Evolutionary conservation across 768 basidiomycete species (phyloP).

Genomic region (Gymnopilus junonius): DNA sequence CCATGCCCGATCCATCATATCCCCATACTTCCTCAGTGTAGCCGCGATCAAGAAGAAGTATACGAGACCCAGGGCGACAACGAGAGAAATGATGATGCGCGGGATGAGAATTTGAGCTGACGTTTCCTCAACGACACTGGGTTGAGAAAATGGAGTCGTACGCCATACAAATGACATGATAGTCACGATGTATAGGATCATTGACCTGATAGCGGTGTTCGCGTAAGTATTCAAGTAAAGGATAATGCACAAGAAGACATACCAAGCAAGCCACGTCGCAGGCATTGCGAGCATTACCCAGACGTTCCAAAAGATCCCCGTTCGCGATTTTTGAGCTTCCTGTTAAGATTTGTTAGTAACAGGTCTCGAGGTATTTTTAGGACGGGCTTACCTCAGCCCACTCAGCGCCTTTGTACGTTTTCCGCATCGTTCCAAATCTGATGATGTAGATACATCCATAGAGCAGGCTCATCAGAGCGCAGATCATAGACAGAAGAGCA

Average conservation of each 20-base stretch:
- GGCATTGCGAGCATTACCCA: conserved; percentile 73
- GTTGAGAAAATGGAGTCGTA: conserved; percentile 36
- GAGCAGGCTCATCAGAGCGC: conserved; percentile 62
- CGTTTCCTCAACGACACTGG: conserved; percentile 27
- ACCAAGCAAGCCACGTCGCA: conserved; percentile 68
- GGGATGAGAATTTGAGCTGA: conserved; percentile 33
- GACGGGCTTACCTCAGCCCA: conserved; percentile 57
- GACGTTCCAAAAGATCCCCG: conserved; percentile 57
- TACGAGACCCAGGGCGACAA: conserved; percentile 54
- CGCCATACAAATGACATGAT: conserved; percentile 69
- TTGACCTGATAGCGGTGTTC: conserved; percentile 44
- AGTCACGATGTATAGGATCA: conserved; percentile 57
- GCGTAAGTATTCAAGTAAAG: not conserved
- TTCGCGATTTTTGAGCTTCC: conserved; percentile 51
- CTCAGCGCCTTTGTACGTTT: conserved; percentile 62
- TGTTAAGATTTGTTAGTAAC: conserved; percentile 22
- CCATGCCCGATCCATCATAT: conserved; percentile 39
- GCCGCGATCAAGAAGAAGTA: conserved; percentile 58
- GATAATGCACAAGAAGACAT: conserved; percentile 1
- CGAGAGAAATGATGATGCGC: conserved; percentile 47
- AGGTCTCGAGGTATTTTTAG: not conserved
- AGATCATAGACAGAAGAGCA: conserved; percentile 60
- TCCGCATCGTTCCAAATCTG: conserved; percentile 66
- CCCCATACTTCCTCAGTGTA: conserved; percentile 58
- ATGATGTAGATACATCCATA: conserved; percentile 71